Base-by-base conservation (phyloP, 164 flowering plant species). In the Annona cherimola region DNA sequence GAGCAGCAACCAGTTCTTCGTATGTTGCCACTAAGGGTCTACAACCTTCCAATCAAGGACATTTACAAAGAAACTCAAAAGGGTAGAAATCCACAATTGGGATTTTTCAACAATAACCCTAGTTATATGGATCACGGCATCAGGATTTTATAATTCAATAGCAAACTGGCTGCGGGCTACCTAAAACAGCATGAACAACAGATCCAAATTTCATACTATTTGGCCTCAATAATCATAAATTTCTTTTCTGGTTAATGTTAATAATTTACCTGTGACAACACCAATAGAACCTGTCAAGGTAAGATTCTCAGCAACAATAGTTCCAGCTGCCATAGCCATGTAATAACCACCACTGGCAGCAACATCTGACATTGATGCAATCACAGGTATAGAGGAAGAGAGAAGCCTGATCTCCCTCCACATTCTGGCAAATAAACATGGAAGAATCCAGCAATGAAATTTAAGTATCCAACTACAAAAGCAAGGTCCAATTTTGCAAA, bases 331-430 rank as follows among this genome's bases (percentile, higher is more conserved):
- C 98, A 94, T 94, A 71, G 98, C 96, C 96, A 94, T 92, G 81
- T 94, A 94, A 73, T 94, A 94, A 44, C 97, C 99, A 76, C 99
- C 99, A 86, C 99, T 94, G 63, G 98, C 98, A 68, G 98, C 98
- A 68, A 94, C 93, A 86, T 94, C 97, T 78, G 89, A 76, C 98
- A 94, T 92, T 64, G 99, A 94, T 76, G 99, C 99, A 80, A 94
- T 75, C 8, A 94, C 97, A 71, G 99, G 99, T 71, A 79, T 89
- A n/a, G 87, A 74, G 50, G 79, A 94, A 63, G 95, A 92, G 71
- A 94, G 78, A 70, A 92, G 94, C 80, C 81, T 89, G 77, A 94
- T 92, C 82, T 94, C 99, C 83, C 97, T 87, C 97, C 99, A 94
- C 94, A 94, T 90, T 83, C 99, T 94, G 80, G n/a, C 74, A 40